These are phyloP conservation scores for Tetracentron sinense DNA, from an alignment of 164 flowering plant genomes.

Conservation along the genomic window DNA sequence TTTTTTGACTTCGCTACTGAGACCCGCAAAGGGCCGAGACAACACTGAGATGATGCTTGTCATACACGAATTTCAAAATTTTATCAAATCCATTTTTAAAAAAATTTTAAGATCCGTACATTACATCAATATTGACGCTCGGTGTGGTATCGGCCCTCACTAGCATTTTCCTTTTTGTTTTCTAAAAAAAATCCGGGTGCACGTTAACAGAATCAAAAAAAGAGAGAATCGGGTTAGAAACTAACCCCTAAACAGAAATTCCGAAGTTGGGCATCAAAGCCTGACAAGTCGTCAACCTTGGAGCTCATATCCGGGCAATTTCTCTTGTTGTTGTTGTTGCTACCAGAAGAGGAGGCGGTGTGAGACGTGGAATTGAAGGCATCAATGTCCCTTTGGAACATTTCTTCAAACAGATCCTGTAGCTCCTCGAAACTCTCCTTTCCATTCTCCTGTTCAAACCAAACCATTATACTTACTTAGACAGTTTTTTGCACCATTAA, in stretches of 20 bases:
- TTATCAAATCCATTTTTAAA: too few relatives aligned
- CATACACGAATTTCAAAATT: too few relatives aligned
- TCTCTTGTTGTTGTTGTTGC: slow-evolving; percentile 33
- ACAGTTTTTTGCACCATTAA: too few relatives aligned
- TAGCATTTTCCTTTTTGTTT: too few relatives aligned
- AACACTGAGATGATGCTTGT: too few relatives aligned
- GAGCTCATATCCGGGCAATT: slow-evolving; percentile 38
- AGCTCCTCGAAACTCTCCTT: slow-evolving; percentile 69
- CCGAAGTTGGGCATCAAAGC: slow-evolving; percentile 25
- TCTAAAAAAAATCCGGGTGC: slow-evolving; percentile 1
- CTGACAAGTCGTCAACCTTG: slow-evolving; percentile 5
- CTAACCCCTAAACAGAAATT: slow-evolving; percentile 64
- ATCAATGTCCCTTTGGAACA: slow-evolving; percentile 50
- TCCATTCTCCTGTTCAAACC: slow-evolving; percentile 47
- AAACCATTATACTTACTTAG: neutral
- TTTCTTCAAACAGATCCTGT: slow-evolving; percentile 63
- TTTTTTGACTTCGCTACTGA: too few relatives aligned
- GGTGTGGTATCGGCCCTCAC: too few relatives aligned
- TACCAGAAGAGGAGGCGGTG: slow-evolving; percentile 4
- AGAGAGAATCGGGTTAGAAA: neutral
- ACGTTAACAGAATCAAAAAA: neutral
- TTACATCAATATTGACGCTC: too few relatives aligned
- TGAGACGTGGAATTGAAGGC: slow-evolving; percentile 25
- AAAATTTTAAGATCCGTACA: too few relatives aligned
- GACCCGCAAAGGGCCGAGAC: too few relatives aligned